Evolutionary conservation across 768 basidiomycete species (phyloP).

Genomic region (Phanerochaete carnosa): DNA sequence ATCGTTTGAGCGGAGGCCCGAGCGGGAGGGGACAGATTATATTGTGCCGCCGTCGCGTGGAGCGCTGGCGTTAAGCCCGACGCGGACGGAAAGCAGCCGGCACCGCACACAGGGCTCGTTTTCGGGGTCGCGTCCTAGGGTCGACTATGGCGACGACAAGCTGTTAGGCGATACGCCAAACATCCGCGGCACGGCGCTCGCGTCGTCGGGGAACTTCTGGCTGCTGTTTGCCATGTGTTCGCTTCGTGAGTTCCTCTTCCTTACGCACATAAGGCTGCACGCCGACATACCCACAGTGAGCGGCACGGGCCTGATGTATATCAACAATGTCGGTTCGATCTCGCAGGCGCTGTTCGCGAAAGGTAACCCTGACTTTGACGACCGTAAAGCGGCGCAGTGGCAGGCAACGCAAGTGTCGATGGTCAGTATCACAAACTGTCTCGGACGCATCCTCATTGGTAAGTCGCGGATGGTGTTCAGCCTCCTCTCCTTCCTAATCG

Average conservation of each 20-base stretch:
- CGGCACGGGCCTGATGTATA: slow-evolving; percentile 79
- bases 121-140: slow-evolving; percentile 8
- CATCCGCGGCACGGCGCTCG: slow-evolving; percentile 50
- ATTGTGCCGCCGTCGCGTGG: slow-evolving; percentile 19
- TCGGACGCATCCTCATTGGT: slow-evolving; percentile 79
- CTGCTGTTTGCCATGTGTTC: slow-evolving; percentile 52
- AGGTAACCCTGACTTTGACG: slow-evolving; percentile 59
- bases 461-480: not conserved
- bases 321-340: slow-evolving; percentile 85
- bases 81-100: slow-evolving; percentile 11
- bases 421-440: slow-evolving; percentile 78
- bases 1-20: slow-evolving; percentile 8
- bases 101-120: slow-evolving; percentile 19
- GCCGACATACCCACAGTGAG: slow-evolving; percentile 41
- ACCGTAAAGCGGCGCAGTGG: slow-evolving; percentile 63
- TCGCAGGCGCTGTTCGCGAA: slow-evolving; percentile 65
- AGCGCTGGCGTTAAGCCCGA: slow-evolving; percentile 23
- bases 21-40: slow-evolving; percentile 14
- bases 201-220: slow-evolving; percentile 59
- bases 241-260: slow-evolving; percentile 42
- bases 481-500: not conserved
- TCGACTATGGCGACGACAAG: slow-evolving; percentile 7
- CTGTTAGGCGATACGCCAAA: slow-evolving; percentile 37
- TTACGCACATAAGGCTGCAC: not conserved
- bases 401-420: slow-evolving; percentile 85